Evolutionary conservation across 108 stramenopile species (phyloP).

Genomic region (Pseudonitzschia pungens): DNA sequence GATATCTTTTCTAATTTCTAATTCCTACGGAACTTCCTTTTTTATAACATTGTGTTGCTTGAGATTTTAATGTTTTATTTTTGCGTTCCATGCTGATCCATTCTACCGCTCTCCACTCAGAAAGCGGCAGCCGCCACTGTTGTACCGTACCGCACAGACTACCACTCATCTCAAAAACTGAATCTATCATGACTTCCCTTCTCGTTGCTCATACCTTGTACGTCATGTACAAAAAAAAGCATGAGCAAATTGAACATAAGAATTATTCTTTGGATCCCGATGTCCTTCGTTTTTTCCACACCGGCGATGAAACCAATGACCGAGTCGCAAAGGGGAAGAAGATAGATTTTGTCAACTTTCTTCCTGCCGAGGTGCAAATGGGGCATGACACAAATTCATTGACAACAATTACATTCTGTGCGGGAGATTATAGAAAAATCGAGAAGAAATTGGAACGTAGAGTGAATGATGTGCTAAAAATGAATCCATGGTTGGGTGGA

Average conservation of each 20-base stretch:
- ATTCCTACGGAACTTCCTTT: too few relatives aligned
- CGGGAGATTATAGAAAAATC: conserved; percentile 4
- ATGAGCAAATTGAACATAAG: not conserved
- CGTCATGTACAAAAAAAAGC: conserved; percentile 4
- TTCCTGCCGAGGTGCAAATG: conserved; percentile 3
- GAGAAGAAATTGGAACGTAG: not conserved
- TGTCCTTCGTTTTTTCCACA: not conserved
- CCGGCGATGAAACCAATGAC: not conserved
- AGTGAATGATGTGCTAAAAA: not conserved
- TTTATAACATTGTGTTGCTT: too few relatives aligned
- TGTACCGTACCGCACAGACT: too few relatives aligned
- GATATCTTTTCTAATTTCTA: too few relatives aligned
- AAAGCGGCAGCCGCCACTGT: too few relatives aligned
- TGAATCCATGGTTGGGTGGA: conserved; percentile 33
- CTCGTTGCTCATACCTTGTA: conserved; percentile 13
- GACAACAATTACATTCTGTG: conserved; percentile 19
- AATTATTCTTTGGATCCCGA: conserved; percentile 10
- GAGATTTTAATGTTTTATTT: too few relatives aligned
- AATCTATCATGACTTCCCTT: conserved; percentile 3
- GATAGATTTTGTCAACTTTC: conserved; percentile 2
- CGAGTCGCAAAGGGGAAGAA: not conserved
- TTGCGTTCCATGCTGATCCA: too few relatives aligned
- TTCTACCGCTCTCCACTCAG: too few relatives aligned
- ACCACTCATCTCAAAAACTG: too few relatives aligned
- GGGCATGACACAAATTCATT: not conserved